Base-by-base conservation (phyloP, 345 rosid genomes). In the Crucihimalaya himalaica region DNA sequence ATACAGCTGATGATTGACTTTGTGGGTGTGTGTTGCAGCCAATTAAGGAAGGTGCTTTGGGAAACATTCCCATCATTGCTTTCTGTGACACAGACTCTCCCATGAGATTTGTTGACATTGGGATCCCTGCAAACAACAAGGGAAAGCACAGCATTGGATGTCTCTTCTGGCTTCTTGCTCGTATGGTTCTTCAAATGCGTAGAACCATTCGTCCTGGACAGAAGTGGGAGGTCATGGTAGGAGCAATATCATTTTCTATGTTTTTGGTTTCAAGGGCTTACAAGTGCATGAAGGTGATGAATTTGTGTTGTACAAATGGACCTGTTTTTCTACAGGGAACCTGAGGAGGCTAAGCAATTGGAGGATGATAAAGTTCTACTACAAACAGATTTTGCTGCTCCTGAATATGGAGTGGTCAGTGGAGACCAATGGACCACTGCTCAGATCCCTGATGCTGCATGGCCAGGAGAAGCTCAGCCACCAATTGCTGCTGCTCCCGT, bases 141-240 rank as follows among this genome's bases (percentile, higher is more conserved):
- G 96, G 90, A 29, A 89, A 92, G 67, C 93, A 91, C 81, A 85
- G 85, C 81, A 89, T 87, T 66, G 95, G 96, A 1, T 91, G 96
- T 39, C 81, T 89, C 21, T 91, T 91, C 69, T 89, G 93, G 97
- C 78, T 91, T 40, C 76, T 91, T 71, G 92, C 93, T 14, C 87
- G 90, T 39, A 89, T 92, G 97, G 97, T 92, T 56, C 83, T 85
- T 51, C 96, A 92, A 57, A 92, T 92, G 97, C 90, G 96, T 10
- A 93, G 93, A 28, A 82, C 89, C 27, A 86, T 91, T 74, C 81
- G 82, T n/a, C 90, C 81, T 13, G 90, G 83, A 13, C 86, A 79
- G 64, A 85, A 88, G 66, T 86, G 91, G 94, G 91, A 86, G 60
- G 88, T 85, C 40, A 86, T 86, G 91, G 94, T 86, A 82, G 42